phyloP scores from a whole-genome alignment of 192 early-diverging fungal species.

The Glomus cerebriforme region DNA sequence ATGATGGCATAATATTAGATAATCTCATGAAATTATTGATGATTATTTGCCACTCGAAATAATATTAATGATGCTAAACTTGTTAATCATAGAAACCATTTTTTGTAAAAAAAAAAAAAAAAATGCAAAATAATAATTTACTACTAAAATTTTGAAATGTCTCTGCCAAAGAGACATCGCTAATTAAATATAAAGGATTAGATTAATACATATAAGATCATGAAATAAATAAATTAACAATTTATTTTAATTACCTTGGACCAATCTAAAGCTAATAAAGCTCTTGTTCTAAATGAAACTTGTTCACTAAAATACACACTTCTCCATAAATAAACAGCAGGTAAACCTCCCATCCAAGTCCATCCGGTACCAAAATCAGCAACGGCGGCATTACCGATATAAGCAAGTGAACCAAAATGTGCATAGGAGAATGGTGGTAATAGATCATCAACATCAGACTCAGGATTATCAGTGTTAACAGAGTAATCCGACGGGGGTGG shows the following conservation, averaged over 20 bases:
- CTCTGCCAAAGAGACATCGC: constrained; percentile 49
- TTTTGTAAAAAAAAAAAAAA: too few relatives aligned
- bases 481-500: constrained; percentile 2
- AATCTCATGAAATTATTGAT: too few relatives aligned
- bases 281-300: constrained; percentile 45
- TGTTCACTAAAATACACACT: constrained; percentile 60
- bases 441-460: constrained; percentile 13
- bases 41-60: too few relatives aligned
- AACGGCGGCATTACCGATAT: constrained; percentile 64
- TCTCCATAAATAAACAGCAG: constrained; percentile 60
- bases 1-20: too few relatives aligned
- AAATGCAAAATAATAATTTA: too few relatives aligned
- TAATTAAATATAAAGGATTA: background rate
- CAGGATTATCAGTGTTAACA: background rate
- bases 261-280: constrained; percentile 46
- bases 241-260: constrained; percentile 35
- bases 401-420: constrained; percentile 69
- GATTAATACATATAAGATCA: background rate
- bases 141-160: constrained; percentile 52
- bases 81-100: too few relatives aligned
- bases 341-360: constrained; percentile 53
- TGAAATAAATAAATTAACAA: background rate
- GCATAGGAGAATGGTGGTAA: constrained; percentile 61
- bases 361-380: constrained; percentile 51
- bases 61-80: too few relatives aligned